Evolutionary conservation across 495 filamentous ascomycete genomes (phyloP).

Genomic region (Glarea lozoyensis): DNA sequence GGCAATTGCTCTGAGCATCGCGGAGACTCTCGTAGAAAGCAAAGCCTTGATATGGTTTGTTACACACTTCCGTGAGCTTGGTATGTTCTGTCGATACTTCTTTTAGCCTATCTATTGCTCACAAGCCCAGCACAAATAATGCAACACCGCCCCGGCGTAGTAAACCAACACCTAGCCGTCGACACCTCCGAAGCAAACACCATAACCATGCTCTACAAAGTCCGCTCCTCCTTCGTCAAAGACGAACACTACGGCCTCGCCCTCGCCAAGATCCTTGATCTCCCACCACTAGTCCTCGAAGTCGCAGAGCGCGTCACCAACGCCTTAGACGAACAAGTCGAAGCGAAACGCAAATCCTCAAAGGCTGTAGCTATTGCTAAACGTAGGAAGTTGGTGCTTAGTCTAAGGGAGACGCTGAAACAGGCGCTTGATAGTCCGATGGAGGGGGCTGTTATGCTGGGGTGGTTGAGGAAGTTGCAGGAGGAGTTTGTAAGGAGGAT

Average conservation of each 20-base stretch:
- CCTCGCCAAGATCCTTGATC: constrained; percentile 65
- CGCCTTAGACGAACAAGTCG: constrained; percentile 44
- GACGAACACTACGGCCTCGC: constrained; percentile 72
- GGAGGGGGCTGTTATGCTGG: constrained; percentile 49
- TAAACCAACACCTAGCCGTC: constrained; percentile 74
- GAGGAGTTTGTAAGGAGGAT: constrained; percentile 69
- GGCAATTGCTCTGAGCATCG: constrained; percentile 79
- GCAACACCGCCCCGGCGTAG: constrained; percentile 60
- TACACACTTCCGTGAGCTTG: constrained; percentile 81
- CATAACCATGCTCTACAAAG: constrained; percentile 82
- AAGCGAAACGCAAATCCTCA: constrained; percentile 45
- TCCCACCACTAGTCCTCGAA: constrained; percentile 58
- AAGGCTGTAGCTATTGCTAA: constrained; percentile 45
- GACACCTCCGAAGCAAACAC: constrained; percentile 43
- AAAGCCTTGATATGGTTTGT: constrained; percentile 79
- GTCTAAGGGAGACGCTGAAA: constrained; percentile 63
- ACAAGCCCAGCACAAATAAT: constrained; percentile 67
- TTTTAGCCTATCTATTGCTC: too few relatives aligned
- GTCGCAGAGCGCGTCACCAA: constrained; percentile 57
- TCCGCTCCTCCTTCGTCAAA: constrained; percentile 58
- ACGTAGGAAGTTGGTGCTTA: constrained; percentile 64
- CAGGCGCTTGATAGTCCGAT: constrained; percentile 62
- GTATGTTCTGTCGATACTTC: constrained; percentile 23
- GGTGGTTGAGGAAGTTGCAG: constrained; percentile 63
- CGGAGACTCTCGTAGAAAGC: constrained; percentile 75